Percentiles rank a stretch among this genome's conserved stretches.
phyloP scores from a whole-genome alignment of 2,329 filamentous ascomycete genomes.

The Botrytis cinerea region DNA sequence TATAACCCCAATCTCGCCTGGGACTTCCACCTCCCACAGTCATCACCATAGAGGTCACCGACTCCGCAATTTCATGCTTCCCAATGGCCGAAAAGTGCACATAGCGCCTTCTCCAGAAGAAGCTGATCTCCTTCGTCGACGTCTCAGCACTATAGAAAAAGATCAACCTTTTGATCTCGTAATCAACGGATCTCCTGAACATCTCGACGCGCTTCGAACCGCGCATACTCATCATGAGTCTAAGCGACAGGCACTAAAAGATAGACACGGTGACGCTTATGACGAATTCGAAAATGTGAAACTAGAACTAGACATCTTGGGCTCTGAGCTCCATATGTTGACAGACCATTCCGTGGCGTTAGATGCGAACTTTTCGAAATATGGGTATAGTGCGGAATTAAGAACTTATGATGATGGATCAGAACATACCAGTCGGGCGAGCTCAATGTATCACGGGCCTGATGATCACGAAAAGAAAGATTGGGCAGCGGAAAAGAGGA shows the following conservation, averaged over 20 bases:
- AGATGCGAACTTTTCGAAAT: slow-evolving; percentile 63
- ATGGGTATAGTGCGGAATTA: slow-evolving; percentile 61
- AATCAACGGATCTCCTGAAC: slow-evolving; percentile 56
- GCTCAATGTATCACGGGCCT: slow-evolving; percentile 31
- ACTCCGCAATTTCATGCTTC: slow-evolving; percentile 55
- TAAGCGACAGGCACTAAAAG: slow-evolving; percentile 49
- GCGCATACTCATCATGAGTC: slow-evolving; percentile 56
- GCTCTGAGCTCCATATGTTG: slow-evolving; percentile 54
- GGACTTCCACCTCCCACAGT: slow-evolving; percentile 21
- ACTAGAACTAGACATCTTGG: slow-evolving; percentile 54
- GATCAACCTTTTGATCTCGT: slow-evolving; percentile 53
- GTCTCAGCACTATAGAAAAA: slow-evolving; percentile 45
- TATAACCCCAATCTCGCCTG: slow-evolving; percentile 27
- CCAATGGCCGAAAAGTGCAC: slow-evolving; percentile 57
- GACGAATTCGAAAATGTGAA: slow-evolving; percentile 59
- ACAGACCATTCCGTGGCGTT: slow-evolving; percentile 56
- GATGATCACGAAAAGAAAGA: slow-evolving; percentile 42
- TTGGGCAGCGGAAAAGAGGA: slow-evolving; percentile 42
- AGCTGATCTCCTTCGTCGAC: slow-evolving; percentile 49
- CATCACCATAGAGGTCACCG: slow-evolving; percentile 43
- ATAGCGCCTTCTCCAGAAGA: slow-evolving; percentile 59
- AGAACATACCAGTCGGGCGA: slow-evolving; percentile 31
- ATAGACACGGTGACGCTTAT: slow-evolving; percentile 53
- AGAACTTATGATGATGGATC: slow-evolving; percentile 49
- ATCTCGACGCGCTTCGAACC: slow-evolving; percentile 50